A percentile compares a stretch with the other conserved stretches of the same genome.
These are phyloP conservation scores for Hamigera avellanea DNA, from an alignment of 495 filamentous ascomycete species.

Conservation along the genomic window DNA sequence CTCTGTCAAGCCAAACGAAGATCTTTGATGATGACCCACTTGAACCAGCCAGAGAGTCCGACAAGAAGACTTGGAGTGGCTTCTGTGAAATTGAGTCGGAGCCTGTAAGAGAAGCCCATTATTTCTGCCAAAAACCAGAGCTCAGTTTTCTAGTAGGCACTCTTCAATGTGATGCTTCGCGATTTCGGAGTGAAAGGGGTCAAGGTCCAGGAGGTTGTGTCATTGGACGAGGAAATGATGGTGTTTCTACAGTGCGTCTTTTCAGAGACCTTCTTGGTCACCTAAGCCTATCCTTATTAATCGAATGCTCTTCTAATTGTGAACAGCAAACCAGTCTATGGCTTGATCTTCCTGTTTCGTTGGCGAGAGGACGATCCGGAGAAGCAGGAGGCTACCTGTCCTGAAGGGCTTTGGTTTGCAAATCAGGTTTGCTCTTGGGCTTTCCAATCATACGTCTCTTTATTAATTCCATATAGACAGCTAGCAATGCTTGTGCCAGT, in stretches of 20 bases:
- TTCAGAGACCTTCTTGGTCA: not conserved
- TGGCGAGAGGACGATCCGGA: conserved; percentile 50
- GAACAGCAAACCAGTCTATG: conserved; percentile 58
- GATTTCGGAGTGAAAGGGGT: conserved; percentile 65
- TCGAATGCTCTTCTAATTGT: conserved; percentile 1
- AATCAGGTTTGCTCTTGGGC: conserved; percentile 54
- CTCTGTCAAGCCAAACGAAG: conserved; percentile 1
- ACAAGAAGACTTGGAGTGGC: conserved; percentile 50
- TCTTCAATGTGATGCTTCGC: conserved; percentile 75
- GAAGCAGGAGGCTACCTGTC: conserved; percentile 46
- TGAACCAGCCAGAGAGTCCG: conserved; percentile 24
- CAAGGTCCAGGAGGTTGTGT: conserved; percentile 68
- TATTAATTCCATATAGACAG: conserved; percentile 40
- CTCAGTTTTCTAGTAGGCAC: conserved; percentile 36
- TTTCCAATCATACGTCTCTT: not conserved
- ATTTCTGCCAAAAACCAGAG: not conserved
- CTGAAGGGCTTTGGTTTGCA: conserved; percentile 78
- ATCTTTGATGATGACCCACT: conserved; percentile 16
- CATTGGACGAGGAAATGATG: conserved; percentile 57
- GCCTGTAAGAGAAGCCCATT: conserved; percentile 51
- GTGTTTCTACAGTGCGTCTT: conserved; percentile 47
- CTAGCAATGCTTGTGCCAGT: conserved; percentile 74
- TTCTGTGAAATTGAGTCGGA: conserved; percentile 90
- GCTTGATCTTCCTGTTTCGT: conserved; percentile 73
- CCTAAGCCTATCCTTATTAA: not conserved